Evolutionary conservation across 257 asterid genomes (phyloP), one percentile per base, ranked within the genome.

Genomic region (Echites panduratus): DNA sequence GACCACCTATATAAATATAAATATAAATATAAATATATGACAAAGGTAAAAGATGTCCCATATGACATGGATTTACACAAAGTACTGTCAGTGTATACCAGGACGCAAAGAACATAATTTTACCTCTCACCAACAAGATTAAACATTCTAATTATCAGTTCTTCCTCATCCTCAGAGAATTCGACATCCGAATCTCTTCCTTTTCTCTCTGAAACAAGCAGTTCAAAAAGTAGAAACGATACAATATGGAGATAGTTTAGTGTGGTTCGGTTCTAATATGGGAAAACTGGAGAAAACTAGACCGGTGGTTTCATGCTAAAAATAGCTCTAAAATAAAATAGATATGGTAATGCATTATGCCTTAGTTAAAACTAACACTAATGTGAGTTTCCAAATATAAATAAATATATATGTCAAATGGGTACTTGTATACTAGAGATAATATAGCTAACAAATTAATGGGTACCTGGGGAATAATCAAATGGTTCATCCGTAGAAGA

Each of bases 121-220:
- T 44, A 76, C 71, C 75, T 70, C 63, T 76, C 71, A 17, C 79
- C 75, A 7, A 76, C 74, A 62, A 76, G 72, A 52, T 70, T 76
- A 7, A 29, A 70, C 79, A 76, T 76, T 57, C 79, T 61, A 24
- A 70, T 76, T 7, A 76, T 76, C 54, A 76, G 20, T 4, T 40
- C 70, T 38, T 70, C 79, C 49, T 70, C 79, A 9, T 70, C 75
- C 9, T 48, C 47, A 19, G 75, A 29, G 66, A 70, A 76, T 17
- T 76, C 75, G 26, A 6, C 38, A 40, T 70, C 52, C 44, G 56
- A 40, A 9, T 57, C 66, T 38, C 22, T 40, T 8, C 29, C 50
- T n/a, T 22, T 59, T 26, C 59, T 70, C 32, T 65, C 79, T 76
- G 71, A 35, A 68, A 69, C 75, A 58, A 76, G 61, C 16, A 53